Conservation (phyloP, 148 eudicot species). For the Rhododendron griersonianum region DNA sequence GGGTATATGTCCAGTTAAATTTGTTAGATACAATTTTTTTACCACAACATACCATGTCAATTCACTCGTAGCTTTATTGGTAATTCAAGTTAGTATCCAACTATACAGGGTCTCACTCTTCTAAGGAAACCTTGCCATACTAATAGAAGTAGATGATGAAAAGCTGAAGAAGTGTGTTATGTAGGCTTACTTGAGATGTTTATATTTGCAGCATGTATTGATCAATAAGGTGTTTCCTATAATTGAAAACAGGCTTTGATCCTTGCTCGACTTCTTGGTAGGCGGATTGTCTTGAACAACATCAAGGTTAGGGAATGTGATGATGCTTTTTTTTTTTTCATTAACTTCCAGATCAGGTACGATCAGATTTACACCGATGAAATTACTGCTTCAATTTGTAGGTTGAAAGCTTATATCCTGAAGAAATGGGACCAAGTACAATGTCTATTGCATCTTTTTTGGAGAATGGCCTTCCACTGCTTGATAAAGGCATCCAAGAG, state of each 20-base stretch:
- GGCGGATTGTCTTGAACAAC: constrained; percentile 52
- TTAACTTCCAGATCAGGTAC: not conserved
- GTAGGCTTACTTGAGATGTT: not conserved
- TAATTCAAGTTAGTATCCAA: not conserved
- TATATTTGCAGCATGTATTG: not conserved
- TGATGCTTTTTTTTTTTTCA: not conserved
- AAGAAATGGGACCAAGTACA: constrained; percentile 64
- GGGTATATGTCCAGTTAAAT: not conserved
- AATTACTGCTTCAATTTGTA: constrained; percentile 16
- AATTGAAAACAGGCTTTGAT: constrained; percentile 67
- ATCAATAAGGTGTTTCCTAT: not conserved
- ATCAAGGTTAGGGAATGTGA: constrained; percentile 46
- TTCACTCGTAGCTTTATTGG: not conserved
- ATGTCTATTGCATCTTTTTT: constrained; percentile 75
- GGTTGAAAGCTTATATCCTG: constrained; percentile 89
- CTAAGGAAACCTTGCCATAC: not conserved
- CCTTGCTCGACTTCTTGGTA: constrained; percentile 90
- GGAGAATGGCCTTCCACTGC: constrained; percentile 66
- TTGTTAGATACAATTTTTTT: not conserved
- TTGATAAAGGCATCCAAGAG: constrained; percentile 59
- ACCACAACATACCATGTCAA: not conserved
- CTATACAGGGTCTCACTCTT: not conserved
- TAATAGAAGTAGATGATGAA: not conserved
- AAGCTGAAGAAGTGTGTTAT: not conserved
- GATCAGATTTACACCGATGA: not conserved